Evolutionary conservation across 176 grass and related monocot genomes (phyloP).

Genomic region (Leersia perrieri): DNA sequence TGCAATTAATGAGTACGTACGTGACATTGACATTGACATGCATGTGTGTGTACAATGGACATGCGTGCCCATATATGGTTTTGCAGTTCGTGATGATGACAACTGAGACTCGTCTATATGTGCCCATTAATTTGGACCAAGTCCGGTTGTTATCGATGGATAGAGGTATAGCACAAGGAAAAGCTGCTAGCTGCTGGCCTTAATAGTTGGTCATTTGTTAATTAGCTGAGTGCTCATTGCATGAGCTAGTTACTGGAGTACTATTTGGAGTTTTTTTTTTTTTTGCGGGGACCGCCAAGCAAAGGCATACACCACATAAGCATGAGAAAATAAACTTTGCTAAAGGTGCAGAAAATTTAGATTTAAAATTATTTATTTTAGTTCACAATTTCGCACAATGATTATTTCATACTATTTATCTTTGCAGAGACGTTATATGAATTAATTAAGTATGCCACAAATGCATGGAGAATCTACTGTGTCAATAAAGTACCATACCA

Average conservation of each 20-base stretch:
- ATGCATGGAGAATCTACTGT: too few relatives aligned
- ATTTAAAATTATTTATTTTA: too few relatives aligned
- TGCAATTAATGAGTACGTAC: neutral
- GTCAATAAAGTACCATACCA: too few relatives aligned
- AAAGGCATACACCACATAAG: too few relatives aligned
- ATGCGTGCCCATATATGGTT: neutral
- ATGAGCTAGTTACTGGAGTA: neutral
- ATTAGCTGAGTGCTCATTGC: neutral
- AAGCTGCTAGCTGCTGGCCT: neutral
- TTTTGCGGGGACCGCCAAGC: too few relatives aligned
- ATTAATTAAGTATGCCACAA: too few relatives aligned
- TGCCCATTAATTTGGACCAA: neutral
- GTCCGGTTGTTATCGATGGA: neutral
- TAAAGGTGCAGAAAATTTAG: too few relatives aligned
- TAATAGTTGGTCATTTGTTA: neutral
- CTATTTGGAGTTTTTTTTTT: too few relatives aligned
- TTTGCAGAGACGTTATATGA: too few relatives aligned
- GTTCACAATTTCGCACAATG: too few relatives aligned
- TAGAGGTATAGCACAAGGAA: neutral
- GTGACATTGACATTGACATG: neutral
- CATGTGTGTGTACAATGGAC: neutral
- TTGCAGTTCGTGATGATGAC: neutral
- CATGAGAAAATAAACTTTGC: too few relatives aligned
- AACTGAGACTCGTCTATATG: neutral
- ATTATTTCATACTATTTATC: too few relatives aligned